These are phyloP conservation scores for Lactarius akahatsu DNA, from an alignment of 768 basidiomycete genomes.

Conservation along the genomic window DNA sequence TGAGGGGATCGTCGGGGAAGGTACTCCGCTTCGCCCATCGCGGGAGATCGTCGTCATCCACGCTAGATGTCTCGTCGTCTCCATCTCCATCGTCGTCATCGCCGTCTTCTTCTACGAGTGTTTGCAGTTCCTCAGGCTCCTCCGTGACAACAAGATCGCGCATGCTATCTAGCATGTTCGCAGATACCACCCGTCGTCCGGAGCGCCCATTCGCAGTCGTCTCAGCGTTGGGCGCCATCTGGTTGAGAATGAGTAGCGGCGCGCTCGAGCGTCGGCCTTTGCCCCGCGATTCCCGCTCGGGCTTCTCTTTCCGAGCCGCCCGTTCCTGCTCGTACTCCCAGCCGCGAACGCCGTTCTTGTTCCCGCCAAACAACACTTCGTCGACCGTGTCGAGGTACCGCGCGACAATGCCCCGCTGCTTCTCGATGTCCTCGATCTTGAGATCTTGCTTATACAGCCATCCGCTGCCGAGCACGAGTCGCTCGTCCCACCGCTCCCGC, in stretches of 20 bases:
- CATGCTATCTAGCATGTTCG: conserved; percentile 57
- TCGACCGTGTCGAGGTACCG: conserved; percentile 75
- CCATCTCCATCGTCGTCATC: conserved; percentile 16
- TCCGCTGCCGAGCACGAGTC: conserved; percentile 74
- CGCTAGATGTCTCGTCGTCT: conserved; percentile 30
- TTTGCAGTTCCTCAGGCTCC: conserved; percentile 58
- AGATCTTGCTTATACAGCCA: conserved; percentile 79
- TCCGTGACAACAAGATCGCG: conserved; percentile 45
- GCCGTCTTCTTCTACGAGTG: conserved; percentile 45
- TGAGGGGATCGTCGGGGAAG: conserved; percentile 57
- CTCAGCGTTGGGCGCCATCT: not conserved
- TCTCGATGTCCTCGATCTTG: conserved; percentile 48
- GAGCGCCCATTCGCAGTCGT: conserved; percentile 23
- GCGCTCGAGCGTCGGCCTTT: conserved; percentile 52
- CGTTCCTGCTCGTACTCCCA: conserved; percentile 50
- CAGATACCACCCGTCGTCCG: conserved; percentile 56
- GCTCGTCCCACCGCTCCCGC: conserved; percentile 77
- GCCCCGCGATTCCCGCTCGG: conserved; percentile 38
- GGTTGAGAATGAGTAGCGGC: conserved; percentile 36
- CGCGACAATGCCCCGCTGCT: conserved; percentile 56
- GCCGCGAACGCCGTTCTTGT: conserved; percentile 47
- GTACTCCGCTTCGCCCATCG: conserved; percentile 67
- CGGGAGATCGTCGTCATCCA: conserved; percentile 74
- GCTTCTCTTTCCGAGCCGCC: conserved; percentile 44
- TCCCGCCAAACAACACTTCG: conserved; percentile 68